Evolutionary conservation across 2,329 filamentous ascomycete genomes (phyloP).

Genomic region (Arthrinium phaeospermum): DNA sequence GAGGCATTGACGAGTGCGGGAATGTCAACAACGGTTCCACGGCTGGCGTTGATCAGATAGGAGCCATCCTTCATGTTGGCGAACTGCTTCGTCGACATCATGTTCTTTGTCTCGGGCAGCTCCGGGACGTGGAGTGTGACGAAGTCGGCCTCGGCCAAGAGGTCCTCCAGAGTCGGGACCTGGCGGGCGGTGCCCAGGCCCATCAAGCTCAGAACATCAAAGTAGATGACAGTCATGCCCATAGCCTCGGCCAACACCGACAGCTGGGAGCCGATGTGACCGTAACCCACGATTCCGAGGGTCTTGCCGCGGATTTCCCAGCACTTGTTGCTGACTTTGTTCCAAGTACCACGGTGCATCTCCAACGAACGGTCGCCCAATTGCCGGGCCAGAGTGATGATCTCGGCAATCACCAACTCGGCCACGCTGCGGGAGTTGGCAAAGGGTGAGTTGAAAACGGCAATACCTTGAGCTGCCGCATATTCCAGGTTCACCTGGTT

Average conservation of each 20-base stretch:
- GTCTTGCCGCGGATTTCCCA: constrained; percentile 99
- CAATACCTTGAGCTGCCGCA: constrained; percentile 84
- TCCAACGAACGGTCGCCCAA: constrained; percentile 92
- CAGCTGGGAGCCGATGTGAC: constrained; percentile 94
- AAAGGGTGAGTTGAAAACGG: constrained; percentile 99
- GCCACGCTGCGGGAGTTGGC: constrained; percentile 97
- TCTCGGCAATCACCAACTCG: constrained; percentile 92
- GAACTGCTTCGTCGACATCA: constrained; percentile 83
- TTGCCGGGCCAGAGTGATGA: constrained; percentile 90
- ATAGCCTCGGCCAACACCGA: constrained; percentile 96
- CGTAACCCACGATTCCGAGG: constrained; percentile 93
- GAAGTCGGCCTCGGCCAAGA: constrained; percentile 85
- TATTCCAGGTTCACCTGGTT: constrained; percentile 91
- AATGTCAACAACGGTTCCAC: constrained; percentile 93
- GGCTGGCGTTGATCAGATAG: constrained; percentile 95
- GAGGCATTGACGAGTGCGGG: constrained; percentile 88
- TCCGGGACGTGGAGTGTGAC: constrained; percentile 95
- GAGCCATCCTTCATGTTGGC: constrained; percentile 89
- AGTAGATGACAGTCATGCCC: constrained; percentile 98
- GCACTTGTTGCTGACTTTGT: constrained; percentile 95
- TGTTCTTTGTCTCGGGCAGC: constrained; percentile 86
- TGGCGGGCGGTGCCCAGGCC: constrained; percentile 87
- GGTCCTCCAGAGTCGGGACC: constrained; percentile 75
- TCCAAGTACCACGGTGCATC: constrained; percentile 94
- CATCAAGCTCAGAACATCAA: constrained; percentile 94